phyloP scores from a whole-genome alignment of 2,329 filamentous ascomycete species.

The Verticillium alfalfae region DNA sequence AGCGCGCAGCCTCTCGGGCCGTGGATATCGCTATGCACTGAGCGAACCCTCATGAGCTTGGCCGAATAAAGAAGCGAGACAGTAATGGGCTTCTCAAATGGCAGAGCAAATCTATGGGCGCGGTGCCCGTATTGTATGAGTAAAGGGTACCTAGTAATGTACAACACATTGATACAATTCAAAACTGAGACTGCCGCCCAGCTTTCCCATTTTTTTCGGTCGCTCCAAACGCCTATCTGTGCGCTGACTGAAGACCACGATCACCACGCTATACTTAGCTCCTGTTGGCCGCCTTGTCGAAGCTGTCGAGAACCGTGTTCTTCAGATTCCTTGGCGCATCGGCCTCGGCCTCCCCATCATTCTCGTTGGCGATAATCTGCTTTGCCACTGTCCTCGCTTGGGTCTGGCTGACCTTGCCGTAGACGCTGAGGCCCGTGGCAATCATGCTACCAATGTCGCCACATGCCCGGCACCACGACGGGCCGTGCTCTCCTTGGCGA shows the following conservation, averaged over 20 bases:
- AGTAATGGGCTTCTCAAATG: background rate
- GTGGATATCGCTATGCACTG: too few relatives aligned
- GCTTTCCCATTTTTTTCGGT: background rate
- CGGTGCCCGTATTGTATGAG: background rate
- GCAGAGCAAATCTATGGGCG: background rate
- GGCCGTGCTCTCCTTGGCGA: constrained; percentile 92
- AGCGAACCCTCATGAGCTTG: too few relatives aligned
- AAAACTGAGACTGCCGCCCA: background rate
- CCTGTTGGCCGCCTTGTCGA: constrained; percentile 24
- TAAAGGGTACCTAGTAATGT: background rate
- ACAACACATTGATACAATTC: background rate
- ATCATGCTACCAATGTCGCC: constrained; percentile 97
- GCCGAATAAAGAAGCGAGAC: background rate
- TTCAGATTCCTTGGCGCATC: constrained; percentile 19
- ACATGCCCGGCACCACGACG: constrained; percentile 91
- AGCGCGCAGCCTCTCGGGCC: too few relatives aligned
- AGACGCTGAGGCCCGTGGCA: constrained; percentile 89
- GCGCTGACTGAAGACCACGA: background rate
- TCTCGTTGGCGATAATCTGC: constrained; percentile 24
- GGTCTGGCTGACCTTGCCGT: constrained; percentile 82
- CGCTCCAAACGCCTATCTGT: background rate
- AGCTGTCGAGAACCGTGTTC: constrained; percentile 33
- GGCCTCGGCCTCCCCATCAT: constrained; percentile 10
- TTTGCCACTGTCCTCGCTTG: constrained; percentile 65
- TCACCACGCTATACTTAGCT: background rate